phyloP scores from a whole-genome alignment of 2,329 filamentous ascomycete genomes.

The Plectosphaerella sp. region DNA sequence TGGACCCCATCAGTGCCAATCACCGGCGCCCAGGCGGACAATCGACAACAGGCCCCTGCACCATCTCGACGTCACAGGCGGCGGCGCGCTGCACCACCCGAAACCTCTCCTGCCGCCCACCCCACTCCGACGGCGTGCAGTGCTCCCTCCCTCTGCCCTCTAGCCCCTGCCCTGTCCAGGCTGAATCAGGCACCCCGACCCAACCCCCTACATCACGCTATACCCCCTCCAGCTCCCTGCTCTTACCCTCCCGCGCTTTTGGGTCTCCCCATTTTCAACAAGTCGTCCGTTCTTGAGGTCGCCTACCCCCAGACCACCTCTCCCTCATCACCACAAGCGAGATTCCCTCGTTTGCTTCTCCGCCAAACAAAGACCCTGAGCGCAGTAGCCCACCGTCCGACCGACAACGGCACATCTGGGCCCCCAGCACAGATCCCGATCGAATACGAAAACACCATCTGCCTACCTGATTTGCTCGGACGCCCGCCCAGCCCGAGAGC shows the following conservation, averaged over 20 bases:
- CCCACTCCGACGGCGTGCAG: too few species aligned
- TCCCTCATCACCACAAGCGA: conserved; percentile 5
- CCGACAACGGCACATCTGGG: neutral
- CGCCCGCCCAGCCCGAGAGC: neutral
- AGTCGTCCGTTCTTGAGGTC: too few species aligned
- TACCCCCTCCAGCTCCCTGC: neutral
- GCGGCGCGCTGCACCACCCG: too few species aligned
- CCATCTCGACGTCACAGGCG: too few species aligned
- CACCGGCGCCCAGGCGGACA: too few species aligned
- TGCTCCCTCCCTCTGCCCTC: neutral
- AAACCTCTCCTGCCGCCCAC: too few species aligned
- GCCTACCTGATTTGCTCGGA: neutral
- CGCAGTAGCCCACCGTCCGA: conserved; percentile 4
- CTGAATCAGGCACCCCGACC: neutral
- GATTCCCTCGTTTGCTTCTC: conserved; percentile 5
- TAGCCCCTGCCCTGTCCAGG: neutral
- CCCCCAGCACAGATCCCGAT: neutral
- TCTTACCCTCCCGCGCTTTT: neutral
- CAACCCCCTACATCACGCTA: conserved; percentile 2
- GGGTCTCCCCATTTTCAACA: too few species aligned
- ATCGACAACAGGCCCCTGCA: too few species aligned
- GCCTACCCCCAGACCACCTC: neutral
- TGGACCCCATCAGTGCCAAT: too few species aligned
- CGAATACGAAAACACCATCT: neutral
- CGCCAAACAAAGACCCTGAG: neutral